Base-by-base conservation (phyloP, 164 flowering plant genomes). In the Houttuynia cordata region DNA sequence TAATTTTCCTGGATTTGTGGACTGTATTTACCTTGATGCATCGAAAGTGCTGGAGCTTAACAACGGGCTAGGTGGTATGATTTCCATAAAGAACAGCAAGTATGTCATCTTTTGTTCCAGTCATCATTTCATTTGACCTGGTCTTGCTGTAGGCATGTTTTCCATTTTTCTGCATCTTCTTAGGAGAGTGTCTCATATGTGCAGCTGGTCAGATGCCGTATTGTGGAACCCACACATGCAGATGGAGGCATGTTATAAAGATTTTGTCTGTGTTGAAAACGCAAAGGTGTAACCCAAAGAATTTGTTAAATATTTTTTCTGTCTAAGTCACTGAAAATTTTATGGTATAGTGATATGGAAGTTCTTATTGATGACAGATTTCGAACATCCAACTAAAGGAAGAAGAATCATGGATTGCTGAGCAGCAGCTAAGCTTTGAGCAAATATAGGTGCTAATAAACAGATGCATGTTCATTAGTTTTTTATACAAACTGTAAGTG, bases 231-330 rank as follows among this genome's bases (percentile, higher is more conserved):
- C 96, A 23, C 73, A 92, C 75, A 51, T 80, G 67, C 75, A 71
- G 61, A 89, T 92, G 98, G 96, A 89, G 75, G 81, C 88, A 62
- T 84, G 85, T 73, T 92, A 85, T 70, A 80, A 57, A 70, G 93
- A 92, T 72, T 92, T 92, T 75, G 96, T 92, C 39, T 92, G 98
- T 53, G 96, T 92, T 47, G 98, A 92, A 71, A 89, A 92, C 78
- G 96, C 96, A 7, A 75, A 89, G 98, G 98, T 89, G 74, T 14
- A 20, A 42, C 17, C 17, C 49, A 12, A 45, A 45, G 17, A 10
- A 45, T 45, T 12, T 45, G 49, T 17, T 45, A 17, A 3, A 17
- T 12, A 45, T 12, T 10, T 45, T 10, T 45, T 45, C 49, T 45
- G 14, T 12, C 14, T 14, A 45, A 4, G 8, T 45, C 14, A 12